phyloP scores from a whole-genome alignment of 2,329 filamentous ascomycete genomes.

The Penicillium brasilianum region DNA sequence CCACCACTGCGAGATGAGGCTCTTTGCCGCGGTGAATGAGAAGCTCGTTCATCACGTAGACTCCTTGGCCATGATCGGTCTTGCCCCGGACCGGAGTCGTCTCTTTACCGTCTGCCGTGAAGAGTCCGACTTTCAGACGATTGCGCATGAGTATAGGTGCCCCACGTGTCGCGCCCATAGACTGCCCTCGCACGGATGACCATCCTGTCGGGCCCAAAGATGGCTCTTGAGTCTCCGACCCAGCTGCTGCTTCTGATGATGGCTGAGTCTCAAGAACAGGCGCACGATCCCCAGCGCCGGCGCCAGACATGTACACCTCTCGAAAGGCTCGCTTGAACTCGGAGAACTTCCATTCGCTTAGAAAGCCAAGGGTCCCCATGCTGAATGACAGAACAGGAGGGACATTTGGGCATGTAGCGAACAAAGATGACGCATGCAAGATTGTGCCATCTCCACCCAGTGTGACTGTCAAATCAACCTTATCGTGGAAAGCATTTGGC shows the following conservation, averaged over 20 bases:
- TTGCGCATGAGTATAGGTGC: slow-evolving; percentile 86
- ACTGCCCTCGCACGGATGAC: slow-evolving; percentile 77
- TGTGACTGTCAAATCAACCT: slow-evolving; percentile 86
- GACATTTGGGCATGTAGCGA: slow-evolving; percentile 78
- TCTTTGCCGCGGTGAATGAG: slow-evolving; percentile 89
- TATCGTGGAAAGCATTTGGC: slow-evolving; percentile 66
- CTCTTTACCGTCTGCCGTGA: slow-evolving; percentile 71
- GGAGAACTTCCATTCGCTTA: slow-evolving; percentile 94
- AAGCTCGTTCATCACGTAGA: slow-evolving; percentile 89
- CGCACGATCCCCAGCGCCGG: slow-evolving; percentile 55
- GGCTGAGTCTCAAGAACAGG: slow-evolving; percentile 51
- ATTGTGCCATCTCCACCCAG: slow-evolving; percentile 94
- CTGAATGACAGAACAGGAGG: slow-evolving; percentile 93
- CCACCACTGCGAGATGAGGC: slow-evolving; percentile 88
- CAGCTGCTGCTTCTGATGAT: slow-evolving; percentile 1
- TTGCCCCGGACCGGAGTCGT: slow-evolving; percentile 36
- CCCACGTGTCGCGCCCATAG: slow-evolving; percentile 73
- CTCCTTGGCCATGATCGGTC: slow-evolving; percentile 48
- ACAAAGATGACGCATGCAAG: slow-evolving; percentile 81
- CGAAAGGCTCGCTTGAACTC: slow-evolving; percentile 92
- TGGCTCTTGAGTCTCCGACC: slow-evolving; percentile 37
- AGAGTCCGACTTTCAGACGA: slow-evolving; percentile 83
- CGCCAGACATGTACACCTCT: slow-evolving; percentile 86
- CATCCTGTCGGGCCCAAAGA: slow-evolving; percentile 60
- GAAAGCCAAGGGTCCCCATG: slow-evolving; percentile 93